Percentiles rank a stretch among this genome's conserved stretches.
Conservation (phyloP, 495 filamentous ascomycete genomes). For the Xylaria acuta region DNA sequence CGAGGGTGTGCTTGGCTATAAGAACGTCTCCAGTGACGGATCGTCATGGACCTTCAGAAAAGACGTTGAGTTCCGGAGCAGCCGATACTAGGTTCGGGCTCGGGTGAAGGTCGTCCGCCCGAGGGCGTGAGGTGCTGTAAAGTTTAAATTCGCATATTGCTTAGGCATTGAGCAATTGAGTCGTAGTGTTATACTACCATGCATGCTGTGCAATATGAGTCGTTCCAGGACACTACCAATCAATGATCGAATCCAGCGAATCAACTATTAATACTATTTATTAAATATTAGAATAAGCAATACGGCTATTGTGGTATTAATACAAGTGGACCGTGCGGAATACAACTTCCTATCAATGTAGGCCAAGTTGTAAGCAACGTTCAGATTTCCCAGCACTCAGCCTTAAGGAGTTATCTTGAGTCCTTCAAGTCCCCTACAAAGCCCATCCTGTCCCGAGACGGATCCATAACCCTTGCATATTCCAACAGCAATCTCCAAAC, state of each 20-base stretch:
- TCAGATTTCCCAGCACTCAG: too few relatives aligned
- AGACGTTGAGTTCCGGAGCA: conserved; percentile 31
- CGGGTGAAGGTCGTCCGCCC: neutral
- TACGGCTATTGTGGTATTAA: neutral
- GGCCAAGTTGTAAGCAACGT: neutral
- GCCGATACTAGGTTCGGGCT: conserved; percentile 3
- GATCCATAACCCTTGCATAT: conserved; percentile 70
- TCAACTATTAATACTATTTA: neutral
- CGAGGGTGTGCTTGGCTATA: conserved; percentile 49
- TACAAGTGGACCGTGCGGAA: neutral
- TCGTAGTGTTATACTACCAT: neutral
- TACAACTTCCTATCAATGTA: neutral
- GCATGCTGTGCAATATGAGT: neutral
- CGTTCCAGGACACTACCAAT: neutral
- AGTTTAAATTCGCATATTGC: neutral
- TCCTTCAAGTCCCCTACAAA: conserved; percentile 52
- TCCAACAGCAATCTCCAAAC: conserved; percentile 71
- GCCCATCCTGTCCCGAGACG: conserved; percentile 64
- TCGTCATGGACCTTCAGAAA: conserved; percentile 34
- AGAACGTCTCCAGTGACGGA: conserved; percentile 37
- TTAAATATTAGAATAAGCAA: neutral
- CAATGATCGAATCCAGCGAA: neutral
- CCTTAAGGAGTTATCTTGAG: neutral
- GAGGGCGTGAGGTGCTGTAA: neutral
- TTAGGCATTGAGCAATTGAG: neutral